Evolutionary conservation across 2,329 filamentous ascomycete genomes (phyloP).

Genomic region (Trichoderma sp.): DNA sequence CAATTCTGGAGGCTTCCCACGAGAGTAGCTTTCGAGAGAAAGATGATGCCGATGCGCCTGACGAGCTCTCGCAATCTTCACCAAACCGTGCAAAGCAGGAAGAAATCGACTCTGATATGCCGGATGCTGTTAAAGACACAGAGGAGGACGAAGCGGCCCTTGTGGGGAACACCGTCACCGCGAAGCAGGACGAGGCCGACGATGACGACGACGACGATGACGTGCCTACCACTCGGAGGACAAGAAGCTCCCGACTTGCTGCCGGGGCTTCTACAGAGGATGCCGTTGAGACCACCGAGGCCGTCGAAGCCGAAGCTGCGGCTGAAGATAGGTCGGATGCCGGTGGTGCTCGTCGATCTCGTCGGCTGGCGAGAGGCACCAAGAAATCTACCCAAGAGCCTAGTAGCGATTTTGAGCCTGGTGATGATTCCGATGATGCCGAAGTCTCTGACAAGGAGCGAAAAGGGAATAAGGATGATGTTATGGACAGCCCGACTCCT

Average conservation of each 20-base stretch:
- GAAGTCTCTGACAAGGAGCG: constrained; percentile 41
- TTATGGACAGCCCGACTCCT: constrained; percentile 47
- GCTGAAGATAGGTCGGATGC: constrained; percentile 30
- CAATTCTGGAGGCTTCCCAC: constrained; percentile 52
- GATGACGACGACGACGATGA: constrained; percentile 50
- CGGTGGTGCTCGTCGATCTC: constrained; percentile 34
- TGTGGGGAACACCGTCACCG: constrained; percentile 27
- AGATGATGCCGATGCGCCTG: constrained; percentile 36
- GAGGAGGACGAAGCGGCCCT: constrained; percentile 21
- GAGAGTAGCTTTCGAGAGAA: constrained; percentile 44
- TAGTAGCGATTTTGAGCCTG: constrained; percentile 61
- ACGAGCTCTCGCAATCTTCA: constrained; percentile 38
- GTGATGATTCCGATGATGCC: constrained; percentile 54
- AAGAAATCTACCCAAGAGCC: constrained; percentile 50
- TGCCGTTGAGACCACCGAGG: constrained; percentile 21
- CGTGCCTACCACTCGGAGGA: constrained; percentile 46
- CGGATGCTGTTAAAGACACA: constrained; percentile 22
- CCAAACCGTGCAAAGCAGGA: constrained; percentile 25
- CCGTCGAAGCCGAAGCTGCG: constrained; percentile 27
- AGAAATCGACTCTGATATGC: constrained; percentile 31
- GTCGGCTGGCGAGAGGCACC: constrained; percentile 46
- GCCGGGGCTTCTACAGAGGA: constrained; percentile 34
- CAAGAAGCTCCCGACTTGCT: constrained; percentile 38
- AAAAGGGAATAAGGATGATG: constrained; percentile 45
- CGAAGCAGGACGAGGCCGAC: constrained; percentile 20